Percentiles rank a stretch among this genome's conserved stretches.
phyloP scores from a whole-genome alignment of 2,329 filamentous ascomycete genomes.

The Cadophora luteo-olivacea region DNA sequence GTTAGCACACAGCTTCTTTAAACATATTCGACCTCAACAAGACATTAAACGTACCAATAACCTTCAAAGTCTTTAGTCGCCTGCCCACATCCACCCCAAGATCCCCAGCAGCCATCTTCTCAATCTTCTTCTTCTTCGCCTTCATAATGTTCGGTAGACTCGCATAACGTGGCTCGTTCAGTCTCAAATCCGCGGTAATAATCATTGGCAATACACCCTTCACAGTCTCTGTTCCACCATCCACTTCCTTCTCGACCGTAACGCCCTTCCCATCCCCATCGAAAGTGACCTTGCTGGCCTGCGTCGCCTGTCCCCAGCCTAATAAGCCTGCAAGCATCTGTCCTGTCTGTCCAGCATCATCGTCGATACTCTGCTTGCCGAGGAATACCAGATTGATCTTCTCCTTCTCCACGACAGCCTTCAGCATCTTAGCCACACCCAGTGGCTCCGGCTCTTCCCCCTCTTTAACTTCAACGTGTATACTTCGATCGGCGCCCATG shows the following conservation, averaged over 20 bases:
- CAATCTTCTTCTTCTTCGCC: slow-evolving; percentile 99
- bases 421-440: slow-evolving; percentile 88
- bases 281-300: slow-evolving; percentile 85
- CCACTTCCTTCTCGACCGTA: slow-evolving; percentile 88
- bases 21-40: background rate
- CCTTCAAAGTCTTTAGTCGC: slow-evolving; percentile 88
- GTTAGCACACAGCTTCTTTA: slow-evolving; percentile 27
- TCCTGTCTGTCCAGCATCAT: slow-evolving; percentile 93
- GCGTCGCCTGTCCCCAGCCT: slow-evolving; percentile 93
- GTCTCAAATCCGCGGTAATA: slow-evolving; percentile 90
- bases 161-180: slow-evolving; percentile 96
- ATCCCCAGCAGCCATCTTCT: slow-evolving; percentile 88
- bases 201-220: slow-evolving; percentile 86
- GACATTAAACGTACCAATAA: slow-evolving; percentile 67
- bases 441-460: slow-evolving; percentile 84
- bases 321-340: slow-evolving; percentile 96
- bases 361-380: slow-evolving; percentile 98
- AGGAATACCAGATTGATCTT: slow-evolving; percentile 90
- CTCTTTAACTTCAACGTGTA: slow-evolving; percentile 84
- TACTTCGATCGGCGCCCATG: slow-evolving; percentile 92
- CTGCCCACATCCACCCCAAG: slow-evolving; percentile 77
- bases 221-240: slow-evolving; percentile 92
- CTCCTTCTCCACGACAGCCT: slow-evolving; percentile 80
- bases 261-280: slow-evolving; percentile 70
- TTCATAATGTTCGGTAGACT: slow-evolving; percentile 99